Evolutionary conservation across 176 grass and related monocot genomes (phyloP), one percentile per base, ranked within the genome.

Genomic region (Oryza nivara): DNA sequence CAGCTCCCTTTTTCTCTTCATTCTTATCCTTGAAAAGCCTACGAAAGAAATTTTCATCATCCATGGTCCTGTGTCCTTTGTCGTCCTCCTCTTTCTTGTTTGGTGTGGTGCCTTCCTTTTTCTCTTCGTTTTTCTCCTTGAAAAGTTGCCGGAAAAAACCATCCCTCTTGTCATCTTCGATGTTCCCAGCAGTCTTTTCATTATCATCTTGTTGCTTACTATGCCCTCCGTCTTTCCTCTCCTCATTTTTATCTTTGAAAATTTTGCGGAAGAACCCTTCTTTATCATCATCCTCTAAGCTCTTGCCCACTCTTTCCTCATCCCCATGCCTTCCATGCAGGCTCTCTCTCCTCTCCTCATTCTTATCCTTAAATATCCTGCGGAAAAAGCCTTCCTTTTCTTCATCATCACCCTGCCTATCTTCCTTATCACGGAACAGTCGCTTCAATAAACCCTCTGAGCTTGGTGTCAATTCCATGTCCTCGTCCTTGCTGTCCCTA

Each of bases 21-120:
- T 86, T 90, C 70, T 99, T 99, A 72, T 99, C 96, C 88, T 99
- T 99, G 80, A 99, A 99, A 92, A 99, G 81, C 77, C 96, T 85
- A 22, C 87, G 88, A 41, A 99, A 99, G 76, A 99, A 89, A 85
- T 88, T 96, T 34, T 86, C 91, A 11, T 97, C 94, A 6, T 97
- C 91, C 65, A 67, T 34, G 58, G 73, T 90, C 73, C 69, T 93
- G 73, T 73, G 86, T 28, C 77, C 73, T 69, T 72, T 91, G 5
- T 82, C 68, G 5, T 85, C 83, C 5, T 90, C 78, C 54, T 95
- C 96, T 86, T 88, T 89, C 82, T 72, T 92, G 74, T 49, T 74
- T 65, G 66, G 77, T 0, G 68, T 74, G 36, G 35, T 71, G 26
- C 79, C 91, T 84, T 99, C 93, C 46, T 88, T 96, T 87, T 88